phyloP scores from a whole-genome alignment of 2,329 filamentous ascomycete species.

The Hymenoscyphus infarciens region DNA sequence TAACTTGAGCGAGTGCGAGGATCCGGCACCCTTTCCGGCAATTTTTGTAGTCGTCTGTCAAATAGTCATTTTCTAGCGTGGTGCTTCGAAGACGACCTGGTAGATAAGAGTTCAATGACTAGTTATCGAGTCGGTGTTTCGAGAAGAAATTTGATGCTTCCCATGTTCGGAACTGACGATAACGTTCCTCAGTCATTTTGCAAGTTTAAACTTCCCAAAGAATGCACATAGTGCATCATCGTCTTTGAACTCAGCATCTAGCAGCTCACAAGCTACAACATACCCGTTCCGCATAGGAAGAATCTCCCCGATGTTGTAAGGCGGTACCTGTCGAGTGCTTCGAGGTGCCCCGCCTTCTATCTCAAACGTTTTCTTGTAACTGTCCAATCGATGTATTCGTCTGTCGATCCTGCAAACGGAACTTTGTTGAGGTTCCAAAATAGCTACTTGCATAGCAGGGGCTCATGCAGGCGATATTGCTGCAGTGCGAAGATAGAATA shows the following conservation, averaged over 20 bases:
- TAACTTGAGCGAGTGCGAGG: slow-evolving; percentile 16
- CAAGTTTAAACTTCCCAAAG: not conserved
- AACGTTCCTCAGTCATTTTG: not conserved
- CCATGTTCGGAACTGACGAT: not conserved
- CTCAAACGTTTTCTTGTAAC: not conserved
- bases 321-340: not conserved
- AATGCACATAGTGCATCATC: slow-evolving; percentile 1
- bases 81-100: not conserved
- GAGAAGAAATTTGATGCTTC: not conserved
- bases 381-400: not conserved
- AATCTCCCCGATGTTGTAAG: not conserved
- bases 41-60: not conserved
- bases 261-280: slow-evolving; percentile 7
- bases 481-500: not conserved
- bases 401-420: slow-evolving; percentile 3
- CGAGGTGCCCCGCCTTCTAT: not conserved
- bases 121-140: not conserved
- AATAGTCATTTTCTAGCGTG: slow-evolving; percentile 3
- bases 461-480: not conserved
- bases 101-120: not conserved
- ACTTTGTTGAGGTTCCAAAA: slow-evolving; percentile 2
- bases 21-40: slow-evolving; percentile 3
- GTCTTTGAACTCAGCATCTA: not conserved
- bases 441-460: not conserved
- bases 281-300: slow-evolving; percentile 6